Conservation (phyloP, 78 protist genomes). For the Dictyostelium firmibasis region DNA sequence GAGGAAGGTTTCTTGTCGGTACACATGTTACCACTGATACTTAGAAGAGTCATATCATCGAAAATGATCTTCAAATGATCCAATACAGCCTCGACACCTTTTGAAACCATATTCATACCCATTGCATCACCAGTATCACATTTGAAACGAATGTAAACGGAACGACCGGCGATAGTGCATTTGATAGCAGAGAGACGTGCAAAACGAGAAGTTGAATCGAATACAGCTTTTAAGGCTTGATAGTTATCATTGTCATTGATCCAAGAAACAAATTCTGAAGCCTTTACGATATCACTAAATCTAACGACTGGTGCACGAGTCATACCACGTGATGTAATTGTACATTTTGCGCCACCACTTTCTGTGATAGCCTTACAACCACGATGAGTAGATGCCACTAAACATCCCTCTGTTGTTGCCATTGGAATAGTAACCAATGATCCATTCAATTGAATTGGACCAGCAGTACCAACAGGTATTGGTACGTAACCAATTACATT, state of each 20-base stretch:
- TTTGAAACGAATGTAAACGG: conserved; percentile 87
- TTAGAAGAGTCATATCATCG: conserved; percentile 70
- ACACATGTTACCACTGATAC: conserved; percentile 92
- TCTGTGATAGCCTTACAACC: conserved; percentile 89
- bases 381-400: conserved; percentile 93
- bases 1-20: conserved; percentile 95
- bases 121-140: conserved; percentile 96
- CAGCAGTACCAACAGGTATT: conserved; percentile 93
- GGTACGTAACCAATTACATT: conserved; percentile 96
- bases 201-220: conserved; percentile 86
- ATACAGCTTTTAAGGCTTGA: not conserved
- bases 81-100: conserved; percentile 86
- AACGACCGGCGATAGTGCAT: conserved; percentile 80
- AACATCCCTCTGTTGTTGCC: conserved; percentile 96
- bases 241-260: conserved; percentile 44
- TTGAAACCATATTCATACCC: conserved; percentile 98
- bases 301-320: conserved; percentile 94
- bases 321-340: conserved; percentile 86
- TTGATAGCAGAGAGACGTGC: conserved; percentile 33
- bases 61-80: conserved; percentile 17
- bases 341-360: conserved; percentile 82
- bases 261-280: conserved; percentile 80
- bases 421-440: conserved; percentile 86
- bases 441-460: conserved; percentile 91
- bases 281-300: conserved; percentile 35